Conservation (phyloP, 257 asterid genomes). For the Asclepias syriaca region DNA sequence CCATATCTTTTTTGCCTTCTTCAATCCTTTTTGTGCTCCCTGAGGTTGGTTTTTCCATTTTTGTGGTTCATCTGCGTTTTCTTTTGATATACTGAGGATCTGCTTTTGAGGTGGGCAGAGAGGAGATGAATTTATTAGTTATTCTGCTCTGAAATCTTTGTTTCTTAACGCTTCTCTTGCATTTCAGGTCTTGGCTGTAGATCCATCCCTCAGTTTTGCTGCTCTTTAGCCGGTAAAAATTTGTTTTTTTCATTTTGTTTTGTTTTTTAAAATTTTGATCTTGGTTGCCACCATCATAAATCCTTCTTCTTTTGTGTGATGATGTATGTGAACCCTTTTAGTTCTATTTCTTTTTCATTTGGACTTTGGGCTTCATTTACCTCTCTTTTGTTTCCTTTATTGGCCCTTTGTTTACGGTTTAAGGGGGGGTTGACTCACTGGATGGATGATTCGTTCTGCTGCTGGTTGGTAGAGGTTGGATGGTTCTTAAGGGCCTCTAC, state of each 20-base stretch:
- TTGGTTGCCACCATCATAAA: not conserved
- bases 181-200: slow-evolving; percentile 57
- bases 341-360: not conserved
- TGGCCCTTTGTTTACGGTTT: not conserved
- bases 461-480: slow-evolving; percentile 6
- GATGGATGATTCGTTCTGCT: slow-evolving; percentile 8
- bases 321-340: not conserved
- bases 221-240: slow-evolving; percentile 44
- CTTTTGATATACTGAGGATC: slow-evolving; percentile 10
- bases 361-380: slow-evolving; percentile 7
- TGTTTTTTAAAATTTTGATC: slow-evolving; percentile 1
- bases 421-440: slow-evolving; percentile 1
- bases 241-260: slow-evolving; percentile 3
- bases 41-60: slow-evolving; percentile 27
- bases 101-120: not conserved
- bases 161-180: slow-evolving; percentile 25
- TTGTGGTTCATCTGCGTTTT: not conserved
- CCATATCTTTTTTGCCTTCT: slow-evolving; percentile 12
- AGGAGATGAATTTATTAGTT: slow-evolving; percentile 15
- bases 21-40: slow-evolving; percentile 22
- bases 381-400: not conserved
- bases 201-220: slow-evolving; percentile 51
- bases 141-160: slow-evolving; percentile 9
- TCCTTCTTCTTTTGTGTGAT: slow-evolving; percentile 3
- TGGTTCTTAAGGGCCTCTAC: not conserved